Base-by-base conservation (phyloP, 1,284 basidiomycete species). In the Ustilago hordei region DNA sequence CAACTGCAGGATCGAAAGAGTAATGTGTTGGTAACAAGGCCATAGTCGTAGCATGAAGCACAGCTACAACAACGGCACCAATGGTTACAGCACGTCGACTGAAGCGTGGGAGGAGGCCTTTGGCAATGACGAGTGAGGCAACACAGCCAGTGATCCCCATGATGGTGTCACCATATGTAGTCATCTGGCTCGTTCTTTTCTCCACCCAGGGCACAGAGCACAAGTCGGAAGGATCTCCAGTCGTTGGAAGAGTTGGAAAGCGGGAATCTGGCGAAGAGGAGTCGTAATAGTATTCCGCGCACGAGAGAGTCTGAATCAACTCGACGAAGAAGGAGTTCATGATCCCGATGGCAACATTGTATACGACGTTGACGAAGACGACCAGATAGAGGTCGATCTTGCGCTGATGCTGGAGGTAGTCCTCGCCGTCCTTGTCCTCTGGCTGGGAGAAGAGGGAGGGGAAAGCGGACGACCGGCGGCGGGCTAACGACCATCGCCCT, bases 201-300 rank as follows among this genome's bases (percentile, higher is more conserved):
- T 72, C 74, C 12, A 76, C 65, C 47, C 50, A 52, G 2, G 65
- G 32, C 13, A 69, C 60, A 5, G 74, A 71, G 58, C 69, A 76
- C 32, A 71, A 15, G 17, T 69, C 60, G 15, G 19, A 41, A 4
- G 73, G 64, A 36, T 68, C 61, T 2, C 69, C 68, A 2, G 57
- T 53, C 2, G 64, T 19, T 5, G 73, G 73, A 19, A 70, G 52
- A 0, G 69, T 68, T 5, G 62, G 59, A 23, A 59, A 59, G 2
- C 54, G 52, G 1, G 73, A 60, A 9, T 36, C 55, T 17, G 66
- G 39, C 11, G 59, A 8, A 7, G 19, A 28, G 4, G 64, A 48
- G 7, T 66, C 17, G 53, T 71, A 54, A 34, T 76, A 76, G 62
- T 76, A 72, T 23, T 76, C 74, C 50, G 74, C 74, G 35, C 74